Percentiles rank a stretch among this genome's conserved stretches.
Conservation (phyloP, 768 basidiomycete genomes). For the Kwoniella dendrophila region DNA sequence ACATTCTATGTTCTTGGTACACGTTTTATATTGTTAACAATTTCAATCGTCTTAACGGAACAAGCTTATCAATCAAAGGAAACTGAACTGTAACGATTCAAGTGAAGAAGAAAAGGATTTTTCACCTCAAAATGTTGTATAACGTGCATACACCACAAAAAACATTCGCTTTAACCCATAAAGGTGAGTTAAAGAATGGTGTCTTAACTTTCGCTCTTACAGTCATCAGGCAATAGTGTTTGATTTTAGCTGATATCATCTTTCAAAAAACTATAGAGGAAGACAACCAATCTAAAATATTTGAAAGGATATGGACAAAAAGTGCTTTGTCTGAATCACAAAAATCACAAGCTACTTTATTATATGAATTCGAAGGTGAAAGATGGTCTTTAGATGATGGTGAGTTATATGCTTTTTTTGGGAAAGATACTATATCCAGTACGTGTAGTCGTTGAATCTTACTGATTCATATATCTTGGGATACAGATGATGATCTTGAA, state of each 20-base stretch:
- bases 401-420: conserved; percentile 53
- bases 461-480: background rate
- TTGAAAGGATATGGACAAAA: conserved; percentile 17
- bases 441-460: background rate
- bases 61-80: no score
- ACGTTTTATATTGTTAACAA: no score
- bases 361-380: conserved; percentile 77
- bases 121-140: conserved; percentile 2
- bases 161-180: conserved; percentile 48
- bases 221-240: background rate
- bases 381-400: conserved; percentile 91
- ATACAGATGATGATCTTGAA: conserved; percentile 76
- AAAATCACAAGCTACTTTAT: conserved; percentile 62
- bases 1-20: no score
- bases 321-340: conserved; percentile 9
- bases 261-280: background rate
- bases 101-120: background rate
- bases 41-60: no score
- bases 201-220: background rate
- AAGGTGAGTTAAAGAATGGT: conserved; percentile 30
- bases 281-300: conserved; percentile 7
- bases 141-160: conserved; percentile 39
- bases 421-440: background rate
- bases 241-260: background rate
- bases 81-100: no score